Evolutionary conservation across 2,329 filamentous ascomycete species (phyloP), one percentile per base, ranked within the genome.

Genomic region (Sclerotinia borealis): DNA sequence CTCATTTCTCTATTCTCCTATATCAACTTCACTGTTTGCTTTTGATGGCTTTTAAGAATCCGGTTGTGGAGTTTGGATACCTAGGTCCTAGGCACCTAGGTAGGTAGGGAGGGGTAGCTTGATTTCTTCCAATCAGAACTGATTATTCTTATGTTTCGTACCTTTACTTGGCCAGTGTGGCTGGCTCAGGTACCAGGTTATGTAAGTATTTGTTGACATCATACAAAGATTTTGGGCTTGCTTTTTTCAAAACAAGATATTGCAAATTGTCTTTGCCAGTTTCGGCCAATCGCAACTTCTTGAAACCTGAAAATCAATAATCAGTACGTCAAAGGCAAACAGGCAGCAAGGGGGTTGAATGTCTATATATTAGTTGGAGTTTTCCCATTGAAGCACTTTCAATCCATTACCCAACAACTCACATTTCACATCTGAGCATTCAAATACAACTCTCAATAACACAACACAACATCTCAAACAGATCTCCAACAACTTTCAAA

Each of bases 401-500:
- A 25, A 25, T 45, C 15, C 37, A 25, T 55, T 9, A 39, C 25
- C 29, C 36, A 36, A 22, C n/a, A 55, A 25, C 29, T 34, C n/a
- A 34, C 7, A 34, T 34, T 17, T 25, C 8, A 15, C 37, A 45
- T 27, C 13, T 4, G 2, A 36, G 22, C 5, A 19, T 41, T 22
- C 9, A 36, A 45, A 37, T n/a, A n/a, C 27, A 22, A 41, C 13
- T 25, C n/a, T n/a, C 25, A 48, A n/a, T 7, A 22, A 48, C 37
- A 49, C 22, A 54, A 61, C 22, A 45, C 27, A 54, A 61, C 22
- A 45, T n/a, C 22, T 19, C 19, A 56, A 39, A 15, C 15, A 56
- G 39, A 54, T 4, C 43, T 34, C 34, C 47, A 66, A 59, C 15
- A 37, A 63, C 39, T 19, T 34, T 62, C 60, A 67, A 52, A 34